A percentile compares a stretch with the other conserved stretches of the same genome.
Conservation (phyloP, 768 basidiomycete species). For the Neoboletus subvelutipes region DNA sequence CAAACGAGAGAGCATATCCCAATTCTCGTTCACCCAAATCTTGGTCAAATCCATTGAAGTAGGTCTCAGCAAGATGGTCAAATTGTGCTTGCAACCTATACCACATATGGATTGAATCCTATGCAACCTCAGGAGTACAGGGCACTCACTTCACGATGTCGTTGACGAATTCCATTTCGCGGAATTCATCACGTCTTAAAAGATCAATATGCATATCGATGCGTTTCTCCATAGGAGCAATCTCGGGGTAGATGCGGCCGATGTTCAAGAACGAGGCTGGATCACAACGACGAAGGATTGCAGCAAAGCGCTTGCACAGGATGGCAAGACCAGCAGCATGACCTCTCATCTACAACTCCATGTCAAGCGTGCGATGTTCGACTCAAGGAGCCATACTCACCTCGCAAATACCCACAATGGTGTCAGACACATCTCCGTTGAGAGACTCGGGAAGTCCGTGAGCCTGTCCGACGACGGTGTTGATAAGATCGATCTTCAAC, state of each 20-base stretch:
- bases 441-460: slow-evolving; percentile 86
- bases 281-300: slow-evolving; percentile 76
- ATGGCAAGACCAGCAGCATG: slow-evolving; percentile 78
- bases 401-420: slow-evolving; percentile 93
- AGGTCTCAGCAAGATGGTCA: slow-evolving; percentile 86
- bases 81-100: slow-evolving; percentile 88
- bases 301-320: slow-evolving; percentile 87
- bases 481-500: slow-evolving; percentile 85
- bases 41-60: slow-evolving; percentile 78
- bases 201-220: slow-evolving; percentile 90
- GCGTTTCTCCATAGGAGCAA: slow-evolving; percentile 85
- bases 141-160: slow-evolving; percentile 79
- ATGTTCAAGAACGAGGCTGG: slow-evolving; percentile 83
- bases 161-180: slow-evolving; percentile 88
- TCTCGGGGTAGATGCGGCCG: slow-evolving; percentile 80
- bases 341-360: slow-evolving; percentile 65
- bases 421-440: slow-evolving; percentile 77
- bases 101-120: neutral
- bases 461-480: slow-evolving; percentile 73
- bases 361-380: neutral
- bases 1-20: slow-evolving; percentile 76
- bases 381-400: slow-evolving; percentile 38
- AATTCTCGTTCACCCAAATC: slow-evolving; percentile 91
- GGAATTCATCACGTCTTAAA: slow-evolving; percentile 84
- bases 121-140: neutral